Conservation (phyloP, 2,329 filamentous ascomycete genomes). For the Sarocladiaceae sp. region DNA sequence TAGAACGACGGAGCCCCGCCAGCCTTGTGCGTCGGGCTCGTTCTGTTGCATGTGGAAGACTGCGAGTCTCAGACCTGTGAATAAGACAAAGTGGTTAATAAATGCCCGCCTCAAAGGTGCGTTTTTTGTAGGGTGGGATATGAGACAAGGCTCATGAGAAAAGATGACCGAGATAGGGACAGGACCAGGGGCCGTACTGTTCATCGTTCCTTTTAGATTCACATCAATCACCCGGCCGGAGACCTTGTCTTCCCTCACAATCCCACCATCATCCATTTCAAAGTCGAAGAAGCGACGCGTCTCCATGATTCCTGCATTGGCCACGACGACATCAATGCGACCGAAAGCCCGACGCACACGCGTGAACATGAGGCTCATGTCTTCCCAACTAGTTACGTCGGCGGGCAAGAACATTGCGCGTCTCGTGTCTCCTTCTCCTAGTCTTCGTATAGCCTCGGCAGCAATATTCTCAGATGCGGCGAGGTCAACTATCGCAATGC, state of each 20-base stretch:
- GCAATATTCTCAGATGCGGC: neutral
- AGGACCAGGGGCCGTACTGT: conserved; percentile 11
- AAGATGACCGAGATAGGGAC: neutral
- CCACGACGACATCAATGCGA: neutral
- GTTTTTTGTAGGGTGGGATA: no score
- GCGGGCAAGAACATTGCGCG: conserved; percentile 11
- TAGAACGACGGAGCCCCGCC: conserved; percentile 15
- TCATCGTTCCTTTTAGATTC: conserved; percentile 17
- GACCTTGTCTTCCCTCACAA: conserved; percentile 9
- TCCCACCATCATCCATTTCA: neutral
- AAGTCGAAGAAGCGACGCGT: neutral
- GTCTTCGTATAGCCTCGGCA: neutral
- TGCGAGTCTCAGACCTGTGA: neutral
- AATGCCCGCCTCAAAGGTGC: no score
- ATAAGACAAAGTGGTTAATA: no score
- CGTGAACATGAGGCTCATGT: conserved; percentile 11
- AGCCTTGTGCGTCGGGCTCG: conserved; percentile 2
- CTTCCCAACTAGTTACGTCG: conserved; percentile 10
- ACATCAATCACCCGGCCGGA: conserved; percentile 14
- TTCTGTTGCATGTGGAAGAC: conserved; percentile 12
- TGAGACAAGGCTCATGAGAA: no score
- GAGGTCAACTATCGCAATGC: neutral
- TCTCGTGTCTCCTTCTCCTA: no score
- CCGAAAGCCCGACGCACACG: neutral
- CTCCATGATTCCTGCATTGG: neutral